Percentiles rank a stretch among this genome's conserved stretches.
Conservation (phyloP, 192 early-diverging fungal species). For the Chytriomyces sp. region DNA sequence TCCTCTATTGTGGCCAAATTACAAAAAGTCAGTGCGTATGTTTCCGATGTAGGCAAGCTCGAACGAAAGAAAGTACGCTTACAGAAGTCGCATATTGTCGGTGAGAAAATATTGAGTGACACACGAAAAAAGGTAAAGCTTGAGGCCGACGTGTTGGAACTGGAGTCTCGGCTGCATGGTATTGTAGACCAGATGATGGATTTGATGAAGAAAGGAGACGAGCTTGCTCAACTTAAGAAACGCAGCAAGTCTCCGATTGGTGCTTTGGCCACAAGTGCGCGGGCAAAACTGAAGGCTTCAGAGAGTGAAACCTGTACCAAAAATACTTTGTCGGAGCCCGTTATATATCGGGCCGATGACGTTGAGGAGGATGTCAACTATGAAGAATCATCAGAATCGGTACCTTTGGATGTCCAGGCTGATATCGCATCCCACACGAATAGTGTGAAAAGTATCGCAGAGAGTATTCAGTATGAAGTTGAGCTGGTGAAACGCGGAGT, state of each 20-base stretch:
- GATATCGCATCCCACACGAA: background rate
- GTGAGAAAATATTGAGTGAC: slow-evolving; percentile 7
- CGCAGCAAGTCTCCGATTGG: background rate
- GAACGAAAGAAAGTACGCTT: slow-evolving; percentile 13
- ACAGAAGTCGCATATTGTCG: slow-evolving; percentile 1
- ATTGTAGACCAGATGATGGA: slow-evolving; percentile 2
- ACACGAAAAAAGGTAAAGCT: background rate
- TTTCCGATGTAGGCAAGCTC: background rate
- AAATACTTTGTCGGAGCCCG: background rate
- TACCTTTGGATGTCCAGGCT: slow-evolving; percentile 1
- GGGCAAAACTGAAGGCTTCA: background rate
- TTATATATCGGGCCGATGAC: background rate
- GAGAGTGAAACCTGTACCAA: background rate
- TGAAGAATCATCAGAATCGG: background rate
- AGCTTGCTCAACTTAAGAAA: background rate
- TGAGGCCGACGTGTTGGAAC: background rate
- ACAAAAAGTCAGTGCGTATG: slow-evolving; percentile 1
- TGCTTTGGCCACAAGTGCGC: background rate
- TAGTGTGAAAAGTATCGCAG: slow-evolving; percentile 15
- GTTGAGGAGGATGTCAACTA: background rate
- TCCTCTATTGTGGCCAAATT: slow-evolving; percentile 13
- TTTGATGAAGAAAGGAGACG: slow-evolving; percentile 1
- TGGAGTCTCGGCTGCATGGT: background rate
- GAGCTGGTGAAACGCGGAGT: background rate
- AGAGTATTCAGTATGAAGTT: slow-evolving; percentile 14